Percentiles rank a stretch among this genome's conserved stretches.
Evolutionary conservation across 768 basidiomycete species (phyloP).

Genomic region (Scleroderma bovista): DNA sequence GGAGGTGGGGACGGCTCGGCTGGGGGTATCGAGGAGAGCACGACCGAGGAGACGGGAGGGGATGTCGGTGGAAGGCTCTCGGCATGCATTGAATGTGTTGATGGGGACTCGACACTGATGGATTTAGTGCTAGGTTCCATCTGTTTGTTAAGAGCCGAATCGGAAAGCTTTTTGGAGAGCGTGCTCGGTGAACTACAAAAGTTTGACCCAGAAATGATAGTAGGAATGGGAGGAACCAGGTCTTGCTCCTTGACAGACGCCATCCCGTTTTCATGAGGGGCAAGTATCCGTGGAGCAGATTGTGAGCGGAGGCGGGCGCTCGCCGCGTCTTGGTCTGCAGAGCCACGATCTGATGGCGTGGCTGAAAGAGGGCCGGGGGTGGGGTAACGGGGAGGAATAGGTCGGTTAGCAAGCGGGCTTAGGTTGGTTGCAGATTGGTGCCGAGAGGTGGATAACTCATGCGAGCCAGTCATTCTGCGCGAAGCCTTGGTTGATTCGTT

Average conservation of each 20-base stretch:
- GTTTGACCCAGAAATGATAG: conserved; percentile 1
- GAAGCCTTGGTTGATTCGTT: conserved; percentile 23
- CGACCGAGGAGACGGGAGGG: not conserved
- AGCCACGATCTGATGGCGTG: conserved; percentile 30
- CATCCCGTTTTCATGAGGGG: conserved; percentile 14
- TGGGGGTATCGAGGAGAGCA: not conserved
- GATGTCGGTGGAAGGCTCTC: conserved; percentile 1
- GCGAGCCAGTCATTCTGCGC: conserved; percentile 28
- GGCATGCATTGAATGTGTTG: not conserved
- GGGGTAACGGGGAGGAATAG: conserved; percentile 56
- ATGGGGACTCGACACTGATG: not conserved
- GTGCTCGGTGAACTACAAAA: not conserved
- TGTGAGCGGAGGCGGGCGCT: conserved; percentile 24
- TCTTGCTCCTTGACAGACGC: conserved; percentile 8
- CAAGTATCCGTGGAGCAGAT: conserved; percentile 19
- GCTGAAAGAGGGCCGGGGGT: conserved; percentile 42
- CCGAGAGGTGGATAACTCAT: conserved; percentile 10
- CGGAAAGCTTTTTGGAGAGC: not conserved
- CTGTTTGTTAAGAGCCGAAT: not conserved
- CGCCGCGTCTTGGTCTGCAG: conserved; percentile 11
- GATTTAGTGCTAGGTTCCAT: not conserved
- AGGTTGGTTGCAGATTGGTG: conserved; percentile 36
- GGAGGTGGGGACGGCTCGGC: not conserved
- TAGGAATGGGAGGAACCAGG: conserved; percentile 1
- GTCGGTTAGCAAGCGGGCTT: conserved; percentile 50